phyloP scores from a whole-genome alignment of 1,284 basidiomycete genomes.

The Pascua sp. region DNA sequence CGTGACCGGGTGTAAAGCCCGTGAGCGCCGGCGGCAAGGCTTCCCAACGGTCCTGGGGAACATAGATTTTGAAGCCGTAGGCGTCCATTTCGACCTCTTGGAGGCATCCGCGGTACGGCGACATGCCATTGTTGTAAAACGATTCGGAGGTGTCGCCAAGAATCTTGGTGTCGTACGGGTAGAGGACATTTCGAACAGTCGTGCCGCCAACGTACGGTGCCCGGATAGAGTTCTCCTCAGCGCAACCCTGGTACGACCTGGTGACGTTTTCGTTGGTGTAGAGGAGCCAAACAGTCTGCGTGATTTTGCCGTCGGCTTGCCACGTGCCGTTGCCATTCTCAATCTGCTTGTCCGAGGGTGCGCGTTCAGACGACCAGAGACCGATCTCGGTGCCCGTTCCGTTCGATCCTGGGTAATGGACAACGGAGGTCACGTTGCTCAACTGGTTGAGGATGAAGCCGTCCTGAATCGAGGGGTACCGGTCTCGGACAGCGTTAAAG shows the following conservation, averaged over 20 bases:
- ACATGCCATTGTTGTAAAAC: conserved; percentile 60
- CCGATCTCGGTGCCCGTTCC: conserved; percentile 74
- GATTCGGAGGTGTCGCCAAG: conserved; percentile 63
- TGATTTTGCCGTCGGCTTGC: conserved; percentile 49
- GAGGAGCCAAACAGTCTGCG: conserved; percentile 70
- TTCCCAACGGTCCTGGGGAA: conserved; percentile 65
- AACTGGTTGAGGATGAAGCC: conserved; percentile 73
- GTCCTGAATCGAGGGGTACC: conserved; percentile 73
- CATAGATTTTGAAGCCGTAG: conserved; percentile 75
- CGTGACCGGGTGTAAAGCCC: conserved; percentile 77
- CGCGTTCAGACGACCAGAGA: conserved; percentile 72
- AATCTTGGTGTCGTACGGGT: conserved; percentile 72
- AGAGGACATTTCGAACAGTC: conserved; percentile 68
- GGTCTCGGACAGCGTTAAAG: conserved; percentile 64
- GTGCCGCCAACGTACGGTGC: conserved; percentile 65
- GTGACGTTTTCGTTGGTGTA: conserved; percentile 80
- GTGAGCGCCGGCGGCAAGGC: conserved; percentile 68
- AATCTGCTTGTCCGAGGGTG: conserved; percentile 57
- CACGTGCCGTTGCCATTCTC: conserved; percentile 20
- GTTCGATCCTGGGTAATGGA: conserved; percentile 78
- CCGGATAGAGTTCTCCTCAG: conserved; percentile 62
- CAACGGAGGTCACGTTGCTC: conserved; percentile 75
- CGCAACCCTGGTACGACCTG: conserved; percentile 63
- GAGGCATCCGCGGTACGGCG: conserved; percentile 72
- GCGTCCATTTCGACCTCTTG: conserved; percentile 62